Conservation (phyloP, 116 monocot species). For the Phalaenopsis hybrid region DNA sequence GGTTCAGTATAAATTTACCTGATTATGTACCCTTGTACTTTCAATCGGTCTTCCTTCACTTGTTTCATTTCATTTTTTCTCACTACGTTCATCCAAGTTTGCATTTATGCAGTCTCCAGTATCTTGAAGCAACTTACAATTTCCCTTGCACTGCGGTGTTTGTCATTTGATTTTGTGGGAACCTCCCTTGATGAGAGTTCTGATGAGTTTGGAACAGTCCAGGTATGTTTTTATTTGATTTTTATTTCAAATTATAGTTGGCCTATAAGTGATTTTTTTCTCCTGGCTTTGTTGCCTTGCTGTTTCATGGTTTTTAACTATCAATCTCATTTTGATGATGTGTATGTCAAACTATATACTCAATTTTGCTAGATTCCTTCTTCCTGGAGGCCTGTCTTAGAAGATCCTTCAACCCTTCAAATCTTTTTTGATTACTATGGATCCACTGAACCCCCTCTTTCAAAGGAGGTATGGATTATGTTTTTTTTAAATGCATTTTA, state of each 20-base stretch:
- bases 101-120: constrained; percentile 46
- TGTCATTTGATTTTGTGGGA: constrained; percentile 94
- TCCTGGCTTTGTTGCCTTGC: neutral
- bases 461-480: constrained; percentile 74
- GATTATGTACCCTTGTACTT: constrained; percentile 4
- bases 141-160: constrained; percentile 74
- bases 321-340: neutral
- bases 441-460: constrained; percentile 60
- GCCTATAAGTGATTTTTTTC: neutral
- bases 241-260: neutral
- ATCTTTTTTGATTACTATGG: constrained; percentile 95
- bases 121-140: constrained; percentile 58
- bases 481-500: constrained; percentile 31
- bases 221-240: constrained; percentile 41
- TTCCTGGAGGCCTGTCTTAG: constrained; percentile 69
- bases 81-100: neutral
- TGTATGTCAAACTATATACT: neutral
- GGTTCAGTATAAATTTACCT: constrained; percentile 23
- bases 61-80: constrained; percentile 9
- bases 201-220: constrained; percentile 95
- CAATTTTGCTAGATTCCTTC: constrained; percentile 69
- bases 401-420: constrained; percentile 82
- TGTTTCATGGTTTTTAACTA: neutral
- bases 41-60: neutral
- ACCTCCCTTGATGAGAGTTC: constrained; percentile 95